Conservation (phyloP, 306 rosid species). For the Cucumis hystrix region DNA sequence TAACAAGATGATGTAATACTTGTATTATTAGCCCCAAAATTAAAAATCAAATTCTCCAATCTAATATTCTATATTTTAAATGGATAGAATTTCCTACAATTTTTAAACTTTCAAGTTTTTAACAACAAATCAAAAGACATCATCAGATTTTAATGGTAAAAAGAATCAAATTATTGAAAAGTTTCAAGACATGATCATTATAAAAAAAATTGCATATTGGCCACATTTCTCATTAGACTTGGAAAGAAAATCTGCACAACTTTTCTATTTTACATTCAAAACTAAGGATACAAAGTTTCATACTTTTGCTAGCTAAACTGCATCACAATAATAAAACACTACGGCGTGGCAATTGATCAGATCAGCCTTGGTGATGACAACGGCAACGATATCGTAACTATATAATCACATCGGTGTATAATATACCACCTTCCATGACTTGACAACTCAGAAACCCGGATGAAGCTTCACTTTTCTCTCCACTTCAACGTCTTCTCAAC, state of each 20-base stretch:
- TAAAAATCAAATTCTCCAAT: too few relatives aligned
- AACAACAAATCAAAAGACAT: background rate
- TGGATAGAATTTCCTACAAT: background rate
- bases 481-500: slow-evolving; percentile 3
- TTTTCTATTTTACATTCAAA: slow-evolving; percentile 25
- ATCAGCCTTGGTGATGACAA: background rate
- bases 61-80: too few relatives aligned
- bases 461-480: slow-evolving; percentile 2
- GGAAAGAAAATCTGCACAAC: slow-evolving; percentile 21
- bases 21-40: too few relatives aligned
- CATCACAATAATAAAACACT: background rate
- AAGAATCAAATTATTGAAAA: background rate
- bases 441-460: background rate
- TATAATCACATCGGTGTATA: background rate
- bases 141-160: background rate
- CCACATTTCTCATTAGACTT: slow-evolving; percentile 3
- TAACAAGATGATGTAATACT: too few relatives aligned
- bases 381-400: background rate
- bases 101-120: background rate
- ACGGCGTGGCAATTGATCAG: background rate
- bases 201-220: background rate
- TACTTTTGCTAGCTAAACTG: slow-evolving; percentile 26
- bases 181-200: background rate
- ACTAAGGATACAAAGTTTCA: slow-evolving; percentile 13
- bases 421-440: background rate